These are phyloP conservation scores for Cystobasidium slooffiae DNA, from an alignment of 1,284 basidiomycete genomes.

Conservation along the genomic window DNA sequence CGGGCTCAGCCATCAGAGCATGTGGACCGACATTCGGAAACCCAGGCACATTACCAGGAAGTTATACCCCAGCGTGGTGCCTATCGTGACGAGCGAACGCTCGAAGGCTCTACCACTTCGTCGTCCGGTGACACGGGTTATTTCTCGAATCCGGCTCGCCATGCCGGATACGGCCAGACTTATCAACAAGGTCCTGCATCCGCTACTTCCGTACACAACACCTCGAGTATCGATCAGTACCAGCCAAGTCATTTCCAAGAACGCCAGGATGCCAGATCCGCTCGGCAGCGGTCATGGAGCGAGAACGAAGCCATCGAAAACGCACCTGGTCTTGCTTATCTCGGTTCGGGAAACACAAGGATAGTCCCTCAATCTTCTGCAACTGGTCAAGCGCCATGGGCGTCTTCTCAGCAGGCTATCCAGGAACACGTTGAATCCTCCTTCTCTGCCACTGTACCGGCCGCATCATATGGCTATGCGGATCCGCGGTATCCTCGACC, in stretches of 20 bases:
- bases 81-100: background rate
- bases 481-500: conserved; percentile 3
- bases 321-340: background rate
- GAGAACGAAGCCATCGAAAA: conserved; percentile 1
- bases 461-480: background rate
- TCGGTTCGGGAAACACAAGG: background rate
- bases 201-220: background rate
- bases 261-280: background rate
- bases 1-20: too few relatives aligned
- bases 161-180: background rate
- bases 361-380: background rate
- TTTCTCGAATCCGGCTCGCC: background rate
- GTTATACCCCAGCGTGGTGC: background rate
- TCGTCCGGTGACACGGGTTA: conserved; percentile 11
- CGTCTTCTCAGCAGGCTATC: background rate
- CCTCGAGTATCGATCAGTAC: background rate
- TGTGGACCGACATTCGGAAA: too few relatives aligned
- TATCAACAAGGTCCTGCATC: background rate
- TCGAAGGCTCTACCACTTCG: background rate
- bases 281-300: conserved; percentile 14
- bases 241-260: background rate
- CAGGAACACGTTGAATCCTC: conserved; percentile 8
- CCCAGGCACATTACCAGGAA: background rate
- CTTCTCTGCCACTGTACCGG: background rate
- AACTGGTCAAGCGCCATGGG: background rate